Evolutionary conservation across 2,329 filamentous ascomycete genomes (phyloP), one percentile per base, ranked within the genome.

Genomic region (Leptographium flavum): DNA sequence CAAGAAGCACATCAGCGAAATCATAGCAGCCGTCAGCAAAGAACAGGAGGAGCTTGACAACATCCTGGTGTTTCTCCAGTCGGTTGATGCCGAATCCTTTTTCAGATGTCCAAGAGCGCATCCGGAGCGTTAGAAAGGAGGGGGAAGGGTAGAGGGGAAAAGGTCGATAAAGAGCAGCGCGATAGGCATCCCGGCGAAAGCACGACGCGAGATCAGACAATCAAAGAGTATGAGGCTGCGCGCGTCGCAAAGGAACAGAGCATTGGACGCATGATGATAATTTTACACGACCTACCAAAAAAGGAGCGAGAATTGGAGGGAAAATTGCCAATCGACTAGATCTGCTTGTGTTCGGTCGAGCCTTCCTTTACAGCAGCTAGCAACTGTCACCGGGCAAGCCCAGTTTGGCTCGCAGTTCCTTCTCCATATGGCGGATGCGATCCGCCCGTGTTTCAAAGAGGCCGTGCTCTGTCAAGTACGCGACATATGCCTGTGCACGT

Each of bases 361-460:
- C 19, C 21, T 7, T 36, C 19, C 11, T 36, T 21, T 36, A n/a
- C n/a, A n/a, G n/a, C n/a, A n/a, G 33, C 33, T 13, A 36, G n/a
- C 21, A 38, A 21, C 15, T 22, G n/a, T n/a, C n/a, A n/a, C n/a
- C n/a, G n/a, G n/a, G n/a, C n/a, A 15, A 39, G 14, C 23, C 23
- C 27, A 27, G 28, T 11, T 39, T 39, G 15, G 22, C 37, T 15
- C 28, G 27, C 23, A 39, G 27, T 8, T 40, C 2, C 8, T 41
- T 36, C 31, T 40, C n/a, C 27, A 41, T 30, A 11, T 13, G n/a
- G 8, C 32, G 4, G 6, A 41, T n/a, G 8, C 43, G 23, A 33
- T 46, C 44, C 25, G 32, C 38, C 2, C 14, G 25, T 11, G 25
- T 42, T 32, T 46, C 39, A 32, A 37, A 46, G 14, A 46, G 28